These are phyloP conservation scores for Trametes cingulata DNA, from an alignment of 768 basidiomycete species.

Conservation along the genomic window DNA sequence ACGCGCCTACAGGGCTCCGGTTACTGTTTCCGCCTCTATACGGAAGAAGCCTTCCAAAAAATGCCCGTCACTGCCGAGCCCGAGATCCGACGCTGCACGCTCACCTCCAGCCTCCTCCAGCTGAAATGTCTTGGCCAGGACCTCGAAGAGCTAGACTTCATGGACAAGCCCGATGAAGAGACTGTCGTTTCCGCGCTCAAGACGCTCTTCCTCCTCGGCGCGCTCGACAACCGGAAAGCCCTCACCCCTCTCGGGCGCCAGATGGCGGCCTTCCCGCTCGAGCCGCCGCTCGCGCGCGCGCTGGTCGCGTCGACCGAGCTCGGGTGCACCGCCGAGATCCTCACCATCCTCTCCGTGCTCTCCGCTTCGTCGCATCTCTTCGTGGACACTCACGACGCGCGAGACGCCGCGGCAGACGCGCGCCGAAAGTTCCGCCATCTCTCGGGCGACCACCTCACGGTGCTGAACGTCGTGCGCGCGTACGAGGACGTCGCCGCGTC, in stretches of 20 bases:
- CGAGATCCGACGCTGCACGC: slow-evolving; percentile 86
- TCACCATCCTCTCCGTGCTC: slow-evolving; percentile 83
- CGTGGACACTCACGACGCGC: slow-evolving; percentile 70
- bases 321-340: slow-evolving; percentile 74
- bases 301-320: slow-evolving; percentile 75
- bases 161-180: slow-evolving; percentile 81
- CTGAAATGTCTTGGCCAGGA: slow-evolving; percentile 84
- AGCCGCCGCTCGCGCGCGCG: slow-evolving; percentile 77
- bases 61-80: slow-evolving; percentile 74
- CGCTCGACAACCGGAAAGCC: slow-evolving; percentile 62
- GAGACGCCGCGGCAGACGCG: slow-evolving; percentile 69
- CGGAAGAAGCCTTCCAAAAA: slow-evolving; percentile 71
- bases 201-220: slow-evolving; percentile 77
- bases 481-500: slow-evolving; percentile 67
- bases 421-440: slow-evolving; percentile 79
- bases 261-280: slow-evolving; percentile 94
- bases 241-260: slow-evolving; percentile 75
- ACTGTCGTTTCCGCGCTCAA: slow-evolving; percentile 64
- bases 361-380: slow-evolving; percentile 83
- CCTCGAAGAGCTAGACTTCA: slow-evolving; percentile 78
- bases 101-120: slow-evolving; percentile 82
- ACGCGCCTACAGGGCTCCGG: slow-evolving; percentile 61
- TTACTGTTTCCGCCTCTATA: slow-evolving; percentile 90
- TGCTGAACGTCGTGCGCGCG: slow-evolving; percentile 80
- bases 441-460: slow-evolving; percentile 88